A percentile compares a stretch with the other conserved stretches of the same genome.
Conservation (phyloP, 2,329 filamentous ascomycete genomes). For the Diplodia intermedia region DNA sequence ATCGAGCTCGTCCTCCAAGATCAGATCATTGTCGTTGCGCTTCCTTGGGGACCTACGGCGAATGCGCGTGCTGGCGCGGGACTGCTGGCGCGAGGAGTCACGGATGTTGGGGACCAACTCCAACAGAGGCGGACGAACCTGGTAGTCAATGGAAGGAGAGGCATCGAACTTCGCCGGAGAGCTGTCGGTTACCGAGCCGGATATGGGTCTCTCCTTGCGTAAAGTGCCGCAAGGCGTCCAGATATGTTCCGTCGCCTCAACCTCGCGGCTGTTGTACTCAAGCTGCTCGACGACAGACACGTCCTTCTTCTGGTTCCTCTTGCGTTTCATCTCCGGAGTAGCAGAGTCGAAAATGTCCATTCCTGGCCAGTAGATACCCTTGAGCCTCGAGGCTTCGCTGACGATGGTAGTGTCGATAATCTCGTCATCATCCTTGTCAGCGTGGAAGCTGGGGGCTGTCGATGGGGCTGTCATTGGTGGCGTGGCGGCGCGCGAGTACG, state of each 20-base stretch:
- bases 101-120: slow-evolving; percentile 43
- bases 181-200: slow-evolving; percentile 52
- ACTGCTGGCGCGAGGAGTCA: slow-evolving; percentile 5
- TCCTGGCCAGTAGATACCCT: slow-evolving; percentile 76
- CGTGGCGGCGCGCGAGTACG: slow-evolving; percentile 8
- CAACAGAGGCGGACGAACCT: slow-evolving; percentile 42
- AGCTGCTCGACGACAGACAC: slow-evolving; percentile 73
- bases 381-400: slow-evolving; percentile 61
- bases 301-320: slow-evolving; percentile 79
- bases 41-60: slow-evolving; percentile 18
- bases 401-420: slow-evolving; percentile 33
- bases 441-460: not conserved
- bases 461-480: not conserved
- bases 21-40: slow-evolving; percentile 16
- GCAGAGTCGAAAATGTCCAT: slow-evolving; percentile 86
- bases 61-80: slow-evolving; percentile 33
- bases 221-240: slow-evolving; percentile 58
- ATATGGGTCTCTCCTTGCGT: slow-evolving; percentile 54
- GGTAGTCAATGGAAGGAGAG: slow-evolving; percentile 40
- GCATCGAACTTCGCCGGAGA: slow-evolving; percentile 43
- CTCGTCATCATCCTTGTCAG: slow-evolving; percentile 1
- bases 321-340: slow-evolving; percentile 73
- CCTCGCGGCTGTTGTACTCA: slow-evolving; percentile 66
- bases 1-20: slow-evolving; percentile 41
- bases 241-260: slow-evolving; percentile 70